These are phyloP conservation scores for Lepidium aucheri DNA, from an alignment of 345 rosid species.

Conservation along the genomic window DNA sequence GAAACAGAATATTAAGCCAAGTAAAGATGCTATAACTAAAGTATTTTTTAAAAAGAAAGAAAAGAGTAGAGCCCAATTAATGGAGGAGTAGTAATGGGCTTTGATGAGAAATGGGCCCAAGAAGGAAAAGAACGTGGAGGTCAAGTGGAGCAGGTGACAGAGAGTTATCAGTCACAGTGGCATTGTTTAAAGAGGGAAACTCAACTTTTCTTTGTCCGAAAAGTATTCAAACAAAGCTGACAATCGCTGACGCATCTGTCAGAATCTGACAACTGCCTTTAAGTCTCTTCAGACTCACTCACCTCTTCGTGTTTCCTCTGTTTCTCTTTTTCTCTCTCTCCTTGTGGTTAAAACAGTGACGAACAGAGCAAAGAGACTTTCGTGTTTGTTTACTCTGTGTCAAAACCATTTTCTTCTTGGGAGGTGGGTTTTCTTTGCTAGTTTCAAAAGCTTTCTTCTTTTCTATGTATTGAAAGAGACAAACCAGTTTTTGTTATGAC, in stretches of 20 bases:
- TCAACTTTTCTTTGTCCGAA: slow-evolving; percentile 18
- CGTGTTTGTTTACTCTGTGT: background rate
- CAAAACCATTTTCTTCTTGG: slow-evolving; percentile 8
- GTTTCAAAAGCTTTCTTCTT: slow-evolving; percentile 15
- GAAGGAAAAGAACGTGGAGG: slow-evolving; percentile 11
- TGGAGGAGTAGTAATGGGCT: slow-evolving; percentile 19
- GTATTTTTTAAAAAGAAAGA: too few species aligned
- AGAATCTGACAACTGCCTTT: slow-evolving; percentile 29
- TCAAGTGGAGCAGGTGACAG: slow-evolving; percentile 22
- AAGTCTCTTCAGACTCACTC: slow-evolving; percentile 19
- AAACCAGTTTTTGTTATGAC: background rate
- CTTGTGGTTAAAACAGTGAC: background rate
- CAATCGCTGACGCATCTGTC: slow-evolving; percentile 22
- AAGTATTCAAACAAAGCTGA: slow-evolving; percentile 30
- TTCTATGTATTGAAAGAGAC: background rate
- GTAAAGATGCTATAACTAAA: too few species aligned
- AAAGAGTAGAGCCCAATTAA: background rate
- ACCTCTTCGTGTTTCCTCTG: slow-evolving; percentile 15
- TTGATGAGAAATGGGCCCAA: slow-evolving; percentile 17
- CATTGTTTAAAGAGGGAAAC: slow-evolving; percentile 26
- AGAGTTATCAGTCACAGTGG: slow-evolving; percentile 15
- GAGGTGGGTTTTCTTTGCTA: slow-evolving; percentile 19
- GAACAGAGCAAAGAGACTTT: background rate
- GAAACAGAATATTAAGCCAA: background rate
- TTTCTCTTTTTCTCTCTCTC: slow-evolving; percentile 6